Conservation (phyloP, 2,329 filamentous ascomycete species). For the Geoglossum cookeanum region DNA sequence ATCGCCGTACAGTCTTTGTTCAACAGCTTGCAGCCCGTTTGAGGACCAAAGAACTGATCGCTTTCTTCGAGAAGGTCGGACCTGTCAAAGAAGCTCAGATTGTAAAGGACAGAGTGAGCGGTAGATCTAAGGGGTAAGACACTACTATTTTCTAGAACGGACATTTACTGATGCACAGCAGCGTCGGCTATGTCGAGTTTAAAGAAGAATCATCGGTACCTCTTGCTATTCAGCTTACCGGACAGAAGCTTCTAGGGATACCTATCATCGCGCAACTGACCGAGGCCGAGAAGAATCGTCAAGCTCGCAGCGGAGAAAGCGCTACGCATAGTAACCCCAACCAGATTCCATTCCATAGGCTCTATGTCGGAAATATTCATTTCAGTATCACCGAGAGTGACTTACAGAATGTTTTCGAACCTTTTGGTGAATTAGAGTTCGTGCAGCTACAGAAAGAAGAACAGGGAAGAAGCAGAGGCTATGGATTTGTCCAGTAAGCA, state of each 20-base stretch:
- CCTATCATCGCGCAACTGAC: slow-evolving; percentile 97
- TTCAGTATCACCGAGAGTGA: slow-evolving; percentile 97
- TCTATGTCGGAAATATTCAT: slow-evolving; percentile 98
- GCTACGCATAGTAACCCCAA: slow-evolving; percentile 49
- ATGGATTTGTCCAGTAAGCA: slow-evolving; percentile 95
- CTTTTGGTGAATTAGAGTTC: slow-evolving; percentile 93
- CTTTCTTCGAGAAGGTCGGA: slow-evolving; percentile 90
- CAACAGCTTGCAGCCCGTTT: slow-evolving; percentile 92
- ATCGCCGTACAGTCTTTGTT: slow-evolving; percentile 92
- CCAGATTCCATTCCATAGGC: slow-evolving; percentile 84
- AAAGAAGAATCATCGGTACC: slow-evolving; percentile 86
- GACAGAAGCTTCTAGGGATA: slow-evolving; percentile 95
- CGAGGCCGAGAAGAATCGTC: slow-evolving; percentile 97
- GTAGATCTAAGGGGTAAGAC: slow-evolving; percentile 85
- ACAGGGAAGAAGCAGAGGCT: slow-evolving; percentile 72
- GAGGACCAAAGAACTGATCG: slow-evolving; percentile 77
- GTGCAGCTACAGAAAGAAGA: slow-evolving; percentile 97
- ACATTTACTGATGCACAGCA: slow-evolving; percentile 21
- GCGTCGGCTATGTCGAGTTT: slow-evolving; percentile 98
- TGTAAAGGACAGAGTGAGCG: slow-evolving; percentile 91
- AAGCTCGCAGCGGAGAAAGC: slow-evolving; percentile 65
- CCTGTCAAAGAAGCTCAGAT: slow-evolving; percentile 95
- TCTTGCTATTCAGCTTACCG: slow-evolving; percentile 90
- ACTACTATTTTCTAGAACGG: slow-evolving; percentile 1
- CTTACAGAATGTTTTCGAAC: slow-evolving; percentile 88